Conservation (phyloP, 352 stramenopile species). For the Phytophthora tentaculata region DNA sequence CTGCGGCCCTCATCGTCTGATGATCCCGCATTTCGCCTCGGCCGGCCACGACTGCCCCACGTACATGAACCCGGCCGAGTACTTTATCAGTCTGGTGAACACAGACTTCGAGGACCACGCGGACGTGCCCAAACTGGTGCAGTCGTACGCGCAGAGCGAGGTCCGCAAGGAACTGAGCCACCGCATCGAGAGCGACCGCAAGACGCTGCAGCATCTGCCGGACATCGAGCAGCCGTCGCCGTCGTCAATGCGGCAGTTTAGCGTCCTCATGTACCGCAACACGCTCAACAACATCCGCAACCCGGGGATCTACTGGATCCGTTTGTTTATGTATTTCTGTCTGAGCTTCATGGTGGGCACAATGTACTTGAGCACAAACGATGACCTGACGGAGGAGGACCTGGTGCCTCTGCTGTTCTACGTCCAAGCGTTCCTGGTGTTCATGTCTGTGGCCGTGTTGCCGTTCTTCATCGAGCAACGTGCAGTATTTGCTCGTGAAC, state of each 20-base stretch:
- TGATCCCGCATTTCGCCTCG: constrained; percentile 48
- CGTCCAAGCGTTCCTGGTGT: constrained; percentile 87
- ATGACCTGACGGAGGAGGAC: constrained; percentile 47
- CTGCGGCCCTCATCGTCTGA: constrained; percentile 54
- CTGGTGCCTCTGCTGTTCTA: constrained; percentile 80
- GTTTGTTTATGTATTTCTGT: constrained; percentile 75
- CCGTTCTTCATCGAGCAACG: constrained; percentile 90
- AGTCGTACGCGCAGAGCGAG: constrained; percentile 26
- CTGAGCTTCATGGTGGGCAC: constrained; percentile 74
- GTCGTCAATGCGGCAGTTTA: constrained; percentile 48
- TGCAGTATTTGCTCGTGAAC: constrained; percentile 59
- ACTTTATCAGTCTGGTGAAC: constrained; percentile 57
- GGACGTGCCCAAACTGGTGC: constrained; percentile 35
- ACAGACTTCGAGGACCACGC: constrained; percentile 61
- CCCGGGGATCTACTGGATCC: constrained; percentile 74
- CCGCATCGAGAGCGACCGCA: constrained; percentile 24
- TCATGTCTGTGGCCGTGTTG: constrained; percentile 89
- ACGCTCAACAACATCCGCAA: constrained; percentile 71
- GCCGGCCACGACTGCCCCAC: constrained; percentile 42
- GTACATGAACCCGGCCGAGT: constrained; percentile 68
- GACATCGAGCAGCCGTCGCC: constrained; percentile 27
- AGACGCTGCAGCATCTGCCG: constrained; percentile 26
- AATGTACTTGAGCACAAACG: constrained; percentile 72
- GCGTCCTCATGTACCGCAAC: constrained; percentile 59
- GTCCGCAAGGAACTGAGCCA: constrained; percentile 12